Evolutionary conservation across 164 flowering plant species (phyloP).

Genomic region (Piper betle): DNA sequence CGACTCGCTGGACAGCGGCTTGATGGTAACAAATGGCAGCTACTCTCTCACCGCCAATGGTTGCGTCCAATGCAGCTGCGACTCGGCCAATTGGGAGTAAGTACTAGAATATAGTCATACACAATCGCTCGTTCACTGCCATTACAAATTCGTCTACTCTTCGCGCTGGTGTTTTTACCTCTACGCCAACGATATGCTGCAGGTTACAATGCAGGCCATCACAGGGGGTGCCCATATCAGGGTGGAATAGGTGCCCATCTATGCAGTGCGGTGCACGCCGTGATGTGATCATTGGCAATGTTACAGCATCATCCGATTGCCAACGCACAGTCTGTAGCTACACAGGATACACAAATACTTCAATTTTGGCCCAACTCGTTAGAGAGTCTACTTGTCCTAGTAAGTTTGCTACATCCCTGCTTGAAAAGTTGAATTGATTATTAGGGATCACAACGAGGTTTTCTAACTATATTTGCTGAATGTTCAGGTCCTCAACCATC

Average conservation of each 20-base stretch:
- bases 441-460: neutral
- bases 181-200: neutral
- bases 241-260: constrained; percentile 34
- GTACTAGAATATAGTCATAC: too few relatives aligned
- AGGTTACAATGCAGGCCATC: constrained; percentile 55
- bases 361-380: constrained; percentile 27
- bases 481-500: neutral
- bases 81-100: constrained; percentile 33
- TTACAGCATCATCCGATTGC: constrained; percentile 12
- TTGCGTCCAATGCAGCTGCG: constrained; percentile 57
- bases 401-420: neutral
- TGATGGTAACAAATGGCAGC: constrained; percentile 46
- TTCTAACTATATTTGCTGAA: neutral
- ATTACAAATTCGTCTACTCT: neutral
- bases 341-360: constrained; percentile 35
- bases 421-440: neutral
- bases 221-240: constrained; percentile 10
- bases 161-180: too few relatives aligned
- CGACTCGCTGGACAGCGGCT: constrained; percentile 30
- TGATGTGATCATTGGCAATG: constrained; percentile 27
- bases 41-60: constrained; percentile 43
- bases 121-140: too few relatives aligned
- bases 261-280: constrained; percentile 24
- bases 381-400: constrained; percentile 27
- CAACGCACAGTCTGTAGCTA: constrained; percentile 36